Evolutionary conservation across 129 eudicot species (phyloP).

Genomic region (Helianthus tuberosus): DNA sequence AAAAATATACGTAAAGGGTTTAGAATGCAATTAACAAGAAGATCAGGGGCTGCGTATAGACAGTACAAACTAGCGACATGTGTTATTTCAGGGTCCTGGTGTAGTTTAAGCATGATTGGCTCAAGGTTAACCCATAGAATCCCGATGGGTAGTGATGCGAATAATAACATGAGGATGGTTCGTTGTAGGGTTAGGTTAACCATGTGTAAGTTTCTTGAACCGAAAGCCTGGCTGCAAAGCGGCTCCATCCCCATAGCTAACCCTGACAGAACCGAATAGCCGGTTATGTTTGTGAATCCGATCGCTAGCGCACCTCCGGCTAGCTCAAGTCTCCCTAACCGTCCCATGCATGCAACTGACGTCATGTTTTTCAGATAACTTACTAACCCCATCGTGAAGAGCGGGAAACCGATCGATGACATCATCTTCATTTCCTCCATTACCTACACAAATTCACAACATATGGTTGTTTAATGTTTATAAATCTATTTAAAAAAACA

Average conservation of each 20-base stretch:
- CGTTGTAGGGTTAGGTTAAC: conserved; percentile 60
- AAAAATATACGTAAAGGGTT: conserved; percentile 88
- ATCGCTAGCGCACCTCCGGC: conserved; percentile 99
- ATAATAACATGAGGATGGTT: conserved; percentile 67
- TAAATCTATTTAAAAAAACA: conserved; percentile 11
- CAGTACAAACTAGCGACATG: conserved; percentile 79
- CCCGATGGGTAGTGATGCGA: conserved; percentile 74
- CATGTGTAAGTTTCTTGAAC: conserved; percentile 69
- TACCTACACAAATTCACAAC: conserved; percentile 46
- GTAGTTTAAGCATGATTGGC: conserved; percentile 73
- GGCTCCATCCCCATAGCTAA: conserved; percentile 99
- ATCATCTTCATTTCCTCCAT: conserved; percentile 78
- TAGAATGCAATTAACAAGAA: conserved; percentile 76
- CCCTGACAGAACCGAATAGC: conserved; percentile 92
- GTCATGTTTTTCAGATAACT: conserved; percentile 83
- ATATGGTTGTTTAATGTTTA: conserved; percentile 8
- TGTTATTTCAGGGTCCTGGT: conserved; percentile 70
- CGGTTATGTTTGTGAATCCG: conserved; percentile 93
- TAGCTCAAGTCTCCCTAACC: conserved; percentile 85
- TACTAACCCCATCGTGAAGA: conserved; percentile 75
- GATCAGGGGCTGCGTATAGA: conserved; percentile 80
- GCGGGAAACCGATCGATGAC: conserved; percentile 67
- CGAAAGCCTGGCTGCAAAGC: conserved; percentile 94
- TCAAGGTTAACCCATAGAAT: conserved; percentile 86
- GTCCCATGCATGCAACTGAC: conserved; percentile 92